A percentile compares a stretch with the other conserved stretches of the same genome.
Evolutionary conservation across 1,284 basidiomycete genomes (phyloP).

Genomic region (Cryptococcus wingfieldii): DNA sequence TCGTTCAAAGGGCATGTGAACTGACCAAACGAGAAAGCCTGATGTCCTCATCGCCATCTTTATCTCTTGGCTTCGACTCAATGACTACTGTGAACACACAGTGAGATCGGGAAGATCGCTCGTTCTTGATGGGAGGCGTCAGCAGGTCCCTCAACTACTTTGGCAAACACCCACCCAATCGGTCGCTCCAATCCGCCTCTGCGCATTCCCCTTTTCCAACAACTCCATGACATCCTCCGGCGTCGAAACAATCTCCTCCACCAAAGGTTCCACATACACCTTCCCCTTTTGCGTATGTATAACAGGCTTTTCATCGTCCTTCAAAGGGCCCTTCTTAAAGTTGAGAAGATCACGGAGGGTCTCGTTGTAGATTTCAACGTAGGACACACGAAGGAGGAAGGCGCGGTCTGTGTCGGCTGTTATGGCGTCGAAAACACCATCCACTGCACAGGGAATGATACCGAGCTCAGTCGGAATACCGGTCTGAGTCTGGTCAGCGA

Average conservation of each 20-base stretch:
- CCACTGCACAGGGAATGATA: slow-evolving; percentile 55
- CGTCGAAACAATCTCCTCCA: slow-evolving; percentile 54
- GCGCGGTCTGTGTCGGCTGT: slow-evolving; percentile 45
- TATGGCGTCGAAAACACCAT: slow-evolving; percentile 54
- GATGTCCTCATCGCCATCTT: slow-evolving; percentile 36
- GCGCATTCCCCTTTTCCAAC: slow-evolving; percentile 51
- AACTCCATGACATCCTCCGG: slow-evolving; percentile 52
- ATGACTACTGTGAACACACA: slow-evolving; percentile 55
- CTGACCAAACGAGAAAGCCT: slow-evolving; percentile 44
- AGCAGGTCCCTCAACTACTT: neutral
- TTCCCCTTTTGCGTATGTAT: slow-evolving; percentile 49
- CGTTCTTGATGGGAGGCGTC: slow-evolving; percentile 44
- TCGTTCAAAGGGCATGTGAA: neutral
- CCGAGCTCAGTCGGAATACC: slow-evolving; percentile 53
- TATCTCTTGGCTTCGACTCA: slow-evolving; percentile 41
- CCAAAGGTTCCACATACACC: slow-evolving; percentile 52
- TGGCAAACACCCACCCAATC: slow-evolving; percentile 50
- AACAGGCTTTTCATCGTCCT: slow-evolving; percentile 39
- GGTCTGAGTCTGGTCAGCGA: slow-evolving; percentile 25
- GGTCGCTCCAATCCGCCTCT: slow-evolving; percentile 54
- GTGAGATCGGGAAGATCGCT: slow-evolving; percentile 54
- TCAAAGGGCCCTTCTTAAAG: slow-evolving; percentile 35
- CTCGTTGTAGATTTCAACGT: slow-evolving; percentile 60
- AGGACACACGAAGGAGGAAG: slow-evolving; percentile 54
- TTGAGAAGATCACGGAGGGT: slow-evolving; percentile 54